phyloP scores from a whole-genome alignment of 2,329 filamentous ascomycete species.

The Pyricularia grisea region DNA sequence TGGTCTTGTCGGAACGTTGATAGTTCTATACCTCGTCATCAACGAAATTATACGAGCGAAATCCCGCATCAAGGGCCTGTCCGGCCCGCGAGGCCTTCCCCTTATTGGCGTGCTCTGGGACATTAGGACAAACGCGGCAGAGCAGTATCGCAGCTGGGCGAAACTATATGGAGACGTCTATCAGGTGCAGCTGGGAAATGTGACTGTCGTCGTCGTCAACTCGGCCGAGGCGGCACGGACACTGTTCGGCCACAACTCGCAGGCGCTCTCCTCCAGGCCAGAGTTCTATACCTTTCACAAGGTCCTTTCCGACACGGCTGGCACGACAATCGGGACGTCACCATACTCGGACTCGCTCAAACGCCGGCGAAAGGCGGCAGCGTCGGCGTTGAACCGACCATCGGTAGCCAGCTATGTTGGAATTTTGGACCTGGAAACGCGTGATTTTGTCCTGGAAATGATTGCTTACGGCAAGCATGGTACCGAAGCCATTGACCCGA shows the following conservation, averaged over 20 bases:
- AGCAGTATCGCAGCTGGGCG: slow-evolving; percentile 5
- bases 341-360: slow-evolving; percentile 67
- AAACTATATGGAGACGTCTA: slow-evolving; percentile 39
- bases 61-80: slow-evolving; percentile 5
- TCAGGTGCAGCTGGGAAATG: slow-evolving; percentile 48
- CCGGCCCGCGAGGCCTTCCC: slow-evolving; percentile 11
- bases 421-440: slow-evolving; percentile 69
- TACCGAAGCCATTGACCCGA: slow-evolving; percentile 45
- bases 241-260: slow-evolving; percentile 34
- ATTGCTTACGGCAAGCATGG: slow-evolving; percentile 48
- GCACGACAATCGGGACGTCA: slow-evolving; percentile 59
- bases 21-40: slow-evolving; percentile 4
- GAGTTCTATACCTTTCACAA: slow-evolving; percentile 53
- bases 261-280: slow-evolving; percentile 44
- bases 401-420: slow-evolving; percentile 66
- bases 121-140: slow-evolving; percentile 8
- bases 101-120: slow-evolving; percentile 13
- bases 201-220: slow-evolving; percentile 47
- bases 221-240: slow-evolving; percentile 38
- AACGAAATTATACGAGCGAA: slow-evolving; percentile 5
- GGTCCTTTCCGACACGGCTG: slow-evolving; percentile 52
- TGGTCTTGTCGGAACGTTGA: background rate
- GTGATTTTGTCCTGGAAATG: slow-evolving; percentile 52
- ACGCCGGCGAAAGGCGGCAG: slow-evolving; percentile 68
- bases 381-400: slow-evolving; percentile 67